Conservation (phyloP, 208 protist genomes). For the Wallacemonas collosoma region DNA sequence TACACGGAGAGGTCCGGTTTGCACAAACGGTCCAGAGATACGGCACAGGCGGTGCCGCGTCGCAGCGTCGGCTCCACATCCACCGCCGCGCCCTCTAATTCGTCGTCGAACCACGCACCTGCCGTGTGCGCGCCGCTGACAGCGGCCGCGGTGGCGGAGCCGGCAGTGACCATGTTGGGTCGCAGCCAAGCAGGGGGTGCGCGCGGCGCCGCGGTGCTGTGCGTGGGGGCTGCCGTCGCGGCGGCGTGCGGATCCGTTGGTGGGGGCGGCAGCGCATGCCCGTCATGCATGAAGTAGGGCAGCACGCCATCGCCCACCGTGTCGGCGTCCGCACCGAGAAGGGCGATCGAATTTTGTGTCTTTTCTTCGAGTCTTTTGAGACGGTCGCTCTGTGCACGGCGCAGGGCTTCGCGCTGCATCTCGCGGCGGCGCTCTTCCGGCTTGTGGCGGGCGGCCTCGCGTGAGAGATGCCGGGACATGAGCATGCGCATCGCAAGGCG, state of each 20-base stretch:
- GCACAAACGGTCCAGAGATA: slow-evolving; percentile 43
- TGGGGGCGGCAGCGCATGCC: not conserved
- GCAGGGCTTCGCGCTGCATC: slow-evolving; percentile 36
- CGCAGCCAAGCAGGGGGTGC: slow-evolving; percentile 24
- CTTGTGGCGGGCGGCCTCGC: slow-evolving; percentile 25
- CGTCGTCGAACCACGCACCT: slow-evolving; percentile 2
- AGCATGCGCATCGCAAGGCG: slow-evolving; percentile 75
- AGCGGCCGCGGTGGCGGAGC: not conserved
- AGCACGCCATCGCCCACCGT: slow-evolving; percentile 69
- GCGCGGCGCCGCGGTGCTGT: not conserved
- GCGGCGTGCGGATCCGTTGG: not conserved
- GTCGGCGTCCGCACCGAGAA: slow-evolving; percentile 48
- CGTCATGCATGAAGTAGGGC: slow-evolving; percentile 33
- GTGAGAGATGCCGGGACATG: slow-evolving; percentile 64
- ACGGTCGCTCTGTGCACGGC: slow-evolving; percentile 37
- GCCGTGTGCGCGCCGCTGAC: not conserved
- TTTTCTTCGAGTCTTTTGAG: slow-evolving; percentile 63
- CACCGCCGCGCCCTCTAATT: not conserved
- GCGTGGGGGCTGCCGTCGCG: not conserved
- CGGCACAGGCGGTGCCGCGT: not conserved
- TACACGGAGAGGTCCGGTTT: slow-evolving; percentile 79
- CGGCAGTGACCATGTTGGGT: slow-evolving; percentile 24
- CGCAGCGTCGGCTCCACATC: not conserved
- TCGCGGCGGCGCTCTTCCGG: slow-evolving; percentile 38
- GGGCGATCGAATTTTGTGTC: slow-evolving; percentile 55